Evolutionary conservation across 225 moss, liverwort and hornwort species (phyloP).

Genomic region (Lunularia cruciata): DNA sequence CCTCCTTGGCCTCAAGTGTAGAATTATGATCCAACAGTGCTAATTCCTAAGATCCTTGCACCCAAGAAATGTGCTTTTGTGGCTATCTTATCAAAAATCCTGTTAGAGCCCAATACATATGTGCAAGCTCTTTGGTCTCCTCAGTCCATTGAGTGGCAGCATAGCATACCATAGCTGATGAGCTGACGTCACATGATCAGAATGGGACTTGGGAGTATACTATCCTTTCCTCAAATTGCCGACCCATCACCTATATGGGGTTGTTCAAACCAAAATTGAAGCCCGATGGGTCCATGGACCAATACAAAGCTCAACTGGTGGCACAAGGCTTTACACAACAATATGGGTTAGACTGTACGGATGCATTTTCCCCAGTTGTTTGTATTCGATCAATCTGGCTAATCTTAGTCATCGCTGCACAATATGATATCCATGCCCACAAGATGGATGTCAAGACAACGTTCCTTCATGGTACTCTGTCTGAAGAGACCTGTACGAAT

Average conservation of each 20-base stretch:
- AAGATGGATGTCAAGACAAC: constrained; percentile 9
- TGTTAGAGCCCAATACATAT: too few relatives aligned
- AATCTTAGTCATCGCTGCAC: neutral
- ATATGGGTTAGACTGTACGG: neutral
- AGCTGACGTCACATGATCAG: too few relatives aligned
- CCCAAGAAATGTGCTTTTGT: too few relatives aligned
- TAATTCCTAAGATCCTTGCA: too few relatives aligned
- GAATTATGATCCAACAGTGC: too few relatives aligned
- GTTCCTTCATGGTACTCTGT: neutral
- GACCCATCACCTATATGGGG: constrained; percentile 9
- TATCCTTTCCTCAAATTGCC: neutral
- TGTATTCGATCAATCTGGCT: neutral
- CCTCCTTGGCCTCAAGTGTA: too few relatives aligned
- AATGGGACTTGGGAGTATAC: too few relatives aligned
- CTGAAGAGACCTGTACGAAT: constrained; percentile 4
- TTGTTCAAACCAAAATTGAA: constrained; percentile 14
- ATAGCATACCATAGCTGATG: too few relatives aligned
- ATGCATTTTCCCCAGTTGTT: constrained; percentile 12
- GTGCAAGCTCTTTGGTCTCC: too few relatives aligned
- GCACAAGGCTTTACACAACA: constrained; percentile 10
- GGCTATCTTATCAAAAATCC: too few relatives aligned
- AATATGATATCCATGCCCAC: neutral
- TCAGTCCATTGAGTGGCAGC: too few relatives aligned
- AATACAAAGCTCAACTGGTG: constrained; percentile 16
- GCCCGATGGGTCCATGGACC: neutral